Conservation (phyloP, 352 stramenopile genomes). For the Peronospora belbahrii region DNA sequence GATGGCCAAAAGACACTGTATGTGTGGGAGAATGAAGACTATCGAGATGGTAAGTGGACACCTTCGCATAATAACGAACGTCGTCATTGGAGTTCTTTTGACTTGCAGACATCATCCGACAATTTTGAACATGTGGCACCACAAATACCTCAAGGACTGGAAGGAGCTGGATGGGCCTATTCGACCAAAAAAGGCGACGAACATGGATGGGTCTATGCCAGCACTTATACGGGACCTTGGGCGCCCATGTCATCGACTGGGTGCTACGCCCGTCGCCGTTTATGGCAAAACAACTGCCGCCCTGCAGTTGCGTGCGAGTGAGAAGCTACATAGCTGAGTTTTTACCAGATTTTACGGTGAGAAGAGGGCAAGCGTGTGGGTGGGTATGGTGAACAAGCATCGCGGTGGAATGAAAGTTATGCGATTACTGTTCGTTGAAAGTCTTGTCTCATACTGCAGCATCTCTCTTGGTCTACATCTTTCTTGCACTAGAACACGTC, state of each 20-base stretch:
- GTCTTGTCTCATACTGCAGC: too few relatives aligned
- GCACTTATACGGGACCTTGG: slow-evolving; percentile 60
- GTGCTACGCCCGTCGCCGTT: slow-evolving; percentile 44
- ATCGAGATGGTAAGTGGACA: slow-evolving; percentile 33
- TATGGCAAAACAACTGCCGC: slow-evolving; percentile 69
- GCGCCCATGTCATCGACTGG: slow-evolving; percentile 12
- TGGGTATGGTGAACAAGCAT: not conserved
- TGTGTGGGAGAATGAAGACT: slow-evolving; percentile 69
- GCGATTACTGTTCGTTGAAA: too few relatives aligned
- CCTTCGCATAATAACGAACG: slow-evolving; percentile 44
- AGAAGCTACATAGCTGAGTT: not conserved
- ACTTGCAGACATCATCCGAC: slow-evolving; percentile 49
- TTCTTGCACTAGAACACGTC: too few relatives aligned
- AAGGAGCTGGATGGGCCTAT: slow-evolving; percentile 58
- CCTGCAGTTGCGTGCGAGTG: slow-evolving; percentile 40
- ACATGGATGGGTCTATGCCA: slow-evolving; percentile 65
- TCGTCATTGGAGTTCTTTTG: slow-evolving; percentile 48
- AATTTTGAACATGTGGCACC: slow-evolving; percentile 63
- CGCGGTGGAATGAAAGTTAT: too few relatives aligned
- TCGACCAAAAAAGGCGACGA: slow-evolving; percentile 55
- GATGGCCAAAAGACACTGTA: slow-evolving; percentile 45
- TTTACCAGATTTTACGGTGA: not conserved
- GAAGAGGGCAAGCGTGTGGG: not conserved
- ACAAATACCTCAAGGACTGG: slow-evolving; percentile 37
- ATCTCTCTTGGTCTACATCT: too few relatives aligned